Percentiles rank a stretch among this genome's conserved stretches.
Evolutionary conservation across 495 filamentous ascomycete species (phyloP).

Genomic region (Podospora tetraspora): DNA sequence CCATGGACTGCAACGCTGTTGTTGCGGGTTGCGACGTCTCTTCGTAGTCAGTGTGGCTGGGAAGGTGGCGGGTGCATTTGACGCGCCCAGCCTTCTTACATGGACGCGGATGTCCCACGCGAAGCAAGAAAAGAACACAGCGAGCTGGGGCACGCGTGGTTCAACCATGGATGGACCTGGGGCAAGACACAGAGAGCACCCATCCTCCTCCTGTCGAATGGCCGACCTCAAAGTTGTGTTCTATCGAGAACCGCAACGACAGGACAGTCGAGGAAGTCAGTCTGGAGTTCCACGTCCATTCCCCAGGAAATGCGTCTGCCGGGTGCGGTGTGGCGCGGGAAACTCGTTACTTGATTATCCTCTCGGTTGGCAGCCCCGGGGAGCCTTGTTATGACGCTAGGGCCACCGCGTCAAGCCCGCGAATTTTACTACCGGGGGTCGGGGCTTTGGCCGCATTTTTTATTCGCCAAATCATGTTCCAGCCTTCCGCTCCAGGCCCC

Average conservation of each 20-base stretch:
- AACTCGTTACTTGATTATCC: slow-evolving; percentile 13
- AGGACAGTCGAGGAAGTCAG: background rate
- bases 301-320: background rate
- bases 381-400: slow-evolving; percentile 32
- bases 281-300: background rate
- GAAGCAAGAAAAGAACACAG: background rate
- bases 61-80: background rate
- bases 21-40: background rate
- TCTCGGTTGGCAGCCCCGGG: slow-evolving; percentile 17
- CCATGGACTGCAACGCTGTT: background rate
- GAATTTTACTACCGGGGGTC: slow-evolving; percentile 15
- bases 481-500: slow-evolving; percentile 13
- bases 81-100: background rate
- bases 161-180: background rate
- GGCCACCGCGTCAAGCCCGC: slow-evolving; percentile 29
- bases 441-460: slow-evolving; percentile 25
- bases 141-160: background rate
- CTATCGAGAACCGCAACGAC: background rate
- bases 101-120: background rate
- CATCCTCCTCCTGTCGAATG: background rate
- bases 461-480: slow-evolving; percentile 32
- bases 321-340: background rate
- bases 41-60: background rate
- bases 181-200: background rate
- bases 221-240: background rate